Evolutionary conservation across 192 early-diverging fungal species (phyloP).

Genomic region (Coemansia sp.): DNA sequence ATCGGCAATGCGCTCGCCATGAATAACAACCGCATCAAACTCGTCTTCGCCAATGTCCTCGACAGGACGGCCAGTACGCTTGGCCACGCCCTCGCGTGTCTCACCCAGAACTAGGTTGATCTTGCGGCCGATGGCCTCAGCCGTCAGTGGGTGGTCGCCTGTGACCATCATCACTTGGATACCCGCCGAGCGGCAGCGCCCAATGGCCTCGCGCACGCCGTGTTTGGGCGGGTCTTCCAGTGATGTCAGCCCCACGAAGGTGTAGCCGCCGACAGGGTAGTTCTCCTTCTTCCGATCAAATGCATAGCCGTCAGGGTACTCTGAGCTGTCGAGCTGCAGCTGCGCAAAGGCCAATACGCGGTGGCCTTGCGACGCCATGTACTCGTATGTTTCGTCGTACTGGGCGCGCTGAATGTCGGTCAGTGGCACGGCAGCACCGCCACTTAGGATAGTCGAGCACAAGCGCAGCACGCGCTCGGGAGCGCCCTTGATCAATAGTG

Average conservation of each 20-base stretch:
- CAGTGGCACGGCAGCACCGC: constrained; percentile 62
- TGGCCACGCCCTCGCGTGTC: constrained; percentile 79
- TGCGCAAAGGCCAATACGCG: constrained; percentile 94
- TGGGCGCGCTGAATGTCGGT: constrained; percentile 66
- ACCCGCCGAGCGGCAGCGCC: constrained; percentile 88
- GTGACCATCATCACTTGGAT: constrained; percentile 99
- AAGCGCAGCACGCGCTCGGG: constrained; percentile 89
- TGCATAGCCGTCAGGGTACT: constrained; percentile 74
- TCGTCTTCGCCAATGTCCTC: constrained; percentile 79
- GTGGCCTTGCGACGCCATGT: constrained; percentile 92
- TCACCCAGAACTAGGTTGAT: constrained; percentile 94
- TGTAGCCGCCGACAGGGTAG: constrained; percentile 59
- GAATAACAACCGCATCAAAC: constrained; percentile 88
- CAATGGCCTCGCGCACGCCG: constrained; percentile 98
- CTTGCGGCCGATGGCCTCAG: constrained; percentile 95
- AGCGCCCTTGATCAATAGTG: constrained; percentile 92
- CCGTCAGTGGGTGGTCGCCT: constrained; percentile 94
- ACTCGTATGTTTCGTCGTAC: constrained; percentile 81
- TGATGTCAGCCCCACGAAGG: constrained; percentile 87
- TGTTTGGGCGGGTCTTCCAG: constrained; percentile 98
- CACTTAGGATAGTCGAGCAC: constrained; percentile 77
- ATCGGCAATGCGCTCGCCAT: constrained; percentile 85
- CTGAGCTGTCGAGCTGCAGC: constrained; percentile 65
- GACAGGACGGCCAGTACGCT: constrained; percentile 63
- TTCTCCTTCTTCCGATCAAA: constrained; percentile 73